A percentile compares a stretch with the other conserved stretches of the same genome.
phyloP scores from a whole-genome alignment of 192 early-diverging fungal genomes.

The Entomortierella chlamydospora region DNA sequence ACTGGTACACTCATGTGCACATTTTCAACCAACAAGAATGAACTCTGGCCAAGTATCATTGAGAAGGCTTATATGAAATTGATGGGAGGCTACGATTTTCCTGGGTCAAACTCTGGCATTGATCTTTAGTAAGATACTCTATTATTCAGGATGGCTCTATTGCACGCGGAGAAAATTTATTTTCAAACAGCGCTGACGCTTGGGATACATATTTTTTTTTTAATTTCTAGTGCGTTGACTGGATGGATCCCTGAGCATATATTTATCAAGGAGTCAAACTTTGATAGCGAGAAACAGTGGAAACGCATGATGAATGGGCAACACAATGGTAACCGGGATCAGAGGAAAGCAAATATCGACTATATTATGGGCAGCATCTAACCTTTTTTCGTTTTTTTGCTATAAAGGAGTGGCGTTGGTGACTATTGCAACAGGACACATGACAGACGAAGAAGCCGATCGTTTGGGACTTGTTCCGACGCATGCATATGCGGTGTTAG shows the following conservation, averaged over 20 bases:
- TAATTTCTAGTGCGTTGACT: constrained; percentile 72
- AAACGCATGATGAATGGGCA: constrained; percentile 73
- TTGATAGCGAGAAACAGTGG: constrained; percentile 80
- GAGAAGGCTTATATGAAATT: constrained; percentile 98
- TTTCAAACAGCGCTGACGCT: background rate
- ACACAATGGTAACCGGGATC: constrained; percentile 63
- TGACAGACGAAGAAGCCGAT: constrained; percentile 72
- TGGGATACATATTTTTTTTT: background rate
- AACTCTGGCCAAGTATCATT: constrained; percentile 87
- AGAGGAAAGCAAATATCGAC: background rate
- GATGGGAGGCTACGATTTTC: constrained; percentile 96
- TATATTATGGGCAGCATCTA: background rate
- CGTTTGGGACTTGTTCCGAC: constrained; percentile 83
- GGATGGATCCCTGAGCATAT: constrained; percentile 96
- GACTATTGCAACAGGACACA: constrained; percentile 87
- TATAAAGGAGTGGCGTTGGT: constrained; percentile 76
- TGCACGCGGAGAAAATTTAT: background rate
- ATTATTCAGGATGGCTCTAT: background rate
- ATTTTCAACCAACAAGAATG: constrained; percentile 79
- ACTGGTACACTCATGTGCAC: constrained; percentile 87
- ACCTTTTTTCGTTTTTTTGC: background rate
- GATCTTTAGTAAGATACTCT: constrained; percentile 76
- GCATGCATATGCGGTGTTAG: constrained; percentile 91
- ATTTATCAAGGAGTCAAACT: constrained; percentile 81
- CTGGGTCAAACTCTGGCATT: constrained; percentile 93